Conservation (phyloP, 1,284 basidiomycete genomes). For the Athelia sp. region DNA sequence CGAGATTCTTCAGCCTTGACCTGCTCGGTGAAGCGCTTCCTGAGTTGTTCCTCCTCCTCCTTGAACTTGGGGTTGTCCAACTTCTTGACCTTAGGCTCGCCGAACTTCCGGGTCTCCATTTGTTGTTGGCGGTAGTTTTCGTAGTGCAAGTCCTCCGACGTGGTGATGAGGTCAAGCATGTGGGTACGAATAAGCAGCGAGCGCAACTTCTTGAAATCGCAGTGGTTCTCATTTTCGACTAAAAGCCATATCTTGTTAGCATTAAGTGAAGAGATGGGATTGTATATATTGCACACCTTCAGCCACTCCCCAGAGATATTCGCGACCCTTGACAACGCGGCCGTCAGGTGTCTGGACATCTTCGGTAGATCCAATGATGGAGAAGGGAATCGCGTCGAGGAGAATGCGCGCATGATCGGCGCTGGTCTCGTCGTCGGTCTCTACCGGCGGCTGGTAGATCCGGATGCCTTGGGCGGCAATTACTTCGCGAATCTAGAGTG, state of each 20-base stretch:
- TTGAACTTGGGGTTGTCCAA: constrained; percentile 99
- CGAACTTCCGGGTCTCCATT: constrained; percentile 99
- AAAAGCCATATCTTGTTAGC: constrained; percentile 7
- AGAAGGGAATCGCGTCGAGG: constrained; percentile 92
- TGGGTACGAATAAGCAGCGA: constrained; percentile 95
- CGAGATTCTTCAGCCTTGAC: constrained; percentile 98
- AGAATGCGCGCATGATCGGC: constrained; percentile 90
- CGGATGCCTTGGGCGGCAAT: constrained; percentile 90
- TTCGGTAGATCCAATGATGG: constrained; percentile 95
- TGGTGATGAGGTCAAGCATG: constrained; percentile 97
- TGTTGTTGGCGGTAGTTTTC: constrained; percentile 98
- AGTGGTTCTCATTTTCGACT: constrained; percentile 99
- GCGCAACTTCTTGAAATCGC: constrained; percentile 98
- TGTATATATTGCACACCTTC: constrained; percentile 63
- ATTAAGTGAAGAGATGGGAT: constrained; percentile 2
- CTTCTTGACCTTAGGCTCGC: constrained; percentile 98
- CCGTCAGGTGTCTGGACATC: constrained; percentile 93
- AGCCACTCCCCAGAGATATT: constrained; percentile 99
- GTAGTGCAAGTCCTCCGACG: constrained; percentile 95
- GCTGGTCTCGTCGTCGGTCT: constrained; percentile 85
- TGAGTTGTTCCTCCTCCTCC: constrained; percentile 95
- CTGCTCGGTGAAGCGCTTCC: constrained; percentile 99
- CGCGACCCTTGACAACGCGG: constrained; percentile 91
- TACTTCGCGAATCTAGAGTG: constrained; percentile 78
- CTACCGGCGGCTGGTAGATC: constrained; percentile 92